Evolutionary conservation across 192 early-diverging fungal genomes (phyloP), one percentile per base, ranked within the genome.

Genomic region (Entomortierella lignicola): DNA sequence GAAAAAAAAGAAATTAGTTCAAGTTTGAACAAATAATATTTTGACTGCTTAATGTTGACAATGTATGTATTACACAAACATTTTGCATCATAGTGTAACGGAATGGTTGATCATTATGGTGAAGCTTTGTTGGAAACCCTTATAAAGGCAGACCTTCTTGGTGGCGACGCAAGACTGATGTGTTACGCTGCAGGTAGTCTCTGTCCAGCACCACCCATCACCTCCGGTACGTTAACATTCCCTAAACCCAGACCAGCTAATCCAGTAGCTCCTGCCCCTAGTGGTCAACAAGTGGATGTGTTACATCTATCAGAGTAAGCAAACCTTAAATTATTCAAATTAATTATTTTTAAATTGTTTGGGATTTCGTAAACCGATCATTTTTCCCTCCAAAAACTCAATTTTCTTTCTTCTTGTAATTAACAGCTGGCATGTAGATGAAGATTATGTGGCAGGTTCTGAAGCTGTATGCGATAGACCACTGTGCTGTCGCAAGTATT

Each of bases 231-330:
- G 15, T 32, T 87, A 13, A 60, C 44, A 13, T 87, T 87, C 72
- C 84, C 86, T 11, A 84, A 82, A 60, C 54, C 82, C 10, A 84
- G 63, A 23, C 86, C 86, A 23, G 52, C 39, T 34, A 70, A 77
- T 26, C 44, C 66, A 27, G 52, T 54, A 5, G 50, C 43, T 8
- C 80, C 63, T 0, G 31, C 63, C 20, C 62, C 62, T 2, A 72
- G 63, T 23, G 80, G 72, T n/a, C 21, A 73, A 10, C 73, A 58
- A 17, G 53, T 86, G 27, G 82, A 83, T 31, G 77, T 85, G 21
- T 57, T 85, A 25, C 86, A 87, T 52, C 59, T 87, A 15, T 85
- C 84, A 15, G 86, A 87, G 71, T 87, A 77, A 68, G 85, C 17
- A 32, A 57, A 20, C 12, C 15, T 11, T 15, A 20, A 20, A 47